Evolutionary conservation across 768 basidiomycete species (phyloP).

Genomic region (Strobilomyces dryophilus): DNA sequence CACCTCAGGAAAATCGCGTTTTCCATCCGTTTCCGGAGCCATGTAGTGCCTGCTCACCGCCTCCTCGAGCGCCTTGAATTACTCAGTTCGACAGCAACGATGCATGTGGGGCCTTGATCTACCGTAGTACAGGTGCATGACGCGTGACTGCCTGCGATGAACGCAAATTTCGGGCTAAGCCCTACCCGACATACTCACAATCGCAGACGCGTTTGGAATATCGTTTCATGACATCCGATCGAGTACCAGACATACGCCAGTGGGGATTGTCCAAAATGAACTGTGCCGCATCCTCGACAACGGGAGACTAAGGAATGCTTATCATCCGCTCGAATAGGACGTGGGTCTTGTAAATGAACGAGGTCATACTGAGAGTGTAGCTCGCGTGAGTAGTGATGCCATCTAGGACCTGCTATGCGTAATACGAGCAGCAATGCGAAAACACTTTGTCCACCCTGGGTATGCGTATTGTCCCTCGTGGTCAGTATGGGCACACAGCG

Average conservation of each 20-base stretch:
- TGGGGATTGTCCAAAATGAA: too few species aligned
- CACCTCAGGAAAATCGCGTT: not conserved
- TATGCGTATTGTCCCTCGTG: not conserved
- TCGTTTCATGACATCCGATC: too few species aligned
- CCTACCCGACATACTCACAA: not conserved
- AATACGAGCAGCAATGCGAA: too few species aligned
- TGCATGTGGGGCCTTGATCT: not conserved
- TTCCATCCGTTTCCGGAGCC: not conserved
- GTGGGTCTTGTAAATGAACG: conserved; percentile 1
- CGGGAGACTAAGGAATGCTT: not conserved
- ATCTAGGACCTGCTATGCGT: too few species aligned
- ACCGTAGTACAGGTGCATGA: not conserved
- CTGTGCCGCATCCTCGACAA: too few species aligned
- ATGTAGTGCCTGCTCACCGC: not conserved
- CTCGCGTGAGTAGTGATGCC: not conserved
- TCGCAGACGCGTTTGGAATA: not conserved
- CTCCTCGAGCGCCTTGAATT: not conserved
- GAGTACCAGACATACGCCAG: not conserved
- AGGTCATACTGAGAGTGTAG: not conserved
- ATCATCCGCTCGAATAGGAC: not conserved
- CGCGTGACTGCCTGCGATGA: too few species aligned
- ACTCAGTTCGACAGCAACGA: too few species aligned
- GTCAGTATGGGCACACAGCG: not conserved
- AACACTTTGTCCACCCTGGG: not conserved
- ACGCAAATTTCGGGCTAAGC: too few species aligned